Base-by-base conservation (phyloP, 352 stramenopile genomes). In the Phytophthora syringae region DNA sequence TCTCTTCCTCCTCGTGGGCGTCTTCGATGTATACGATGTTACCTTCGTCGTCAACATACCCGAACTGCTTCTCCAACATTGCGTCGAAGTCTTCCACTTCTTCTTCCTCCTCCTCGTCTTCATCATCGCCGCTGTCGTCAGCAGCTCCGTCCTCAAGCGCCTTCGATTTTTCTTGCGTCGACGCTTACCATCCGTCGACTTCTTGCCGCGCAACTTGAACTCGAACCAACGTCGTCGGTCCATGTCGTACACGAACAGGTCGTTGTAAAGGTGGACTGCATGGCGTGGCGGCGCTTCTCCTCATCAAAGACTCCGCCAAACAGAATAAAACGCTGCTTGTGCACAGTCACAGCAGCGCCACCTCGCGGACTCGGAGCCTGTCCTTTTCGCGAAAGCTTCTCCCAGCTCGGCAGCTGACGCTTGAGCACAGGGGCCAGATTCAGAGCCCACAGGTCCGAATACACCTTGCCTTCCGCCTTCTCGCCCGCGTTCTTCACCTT, bases 181-280 rank as follows among this genome's bases (percentile, higher is more conserved):
- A 18, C 74, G 75, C 68, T 84, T 90, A 21, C 76, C 73, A 22
- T 90, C 78, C 13, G 72, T 72, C 53, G 84, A 70, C 67, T 92
- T 97, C 65, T 94, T 98, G 49, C 82, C 89, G 21, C 89, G 82
- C 64, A 98, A 52, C 34, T 89, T 88, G 64, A 93, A 92, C 59
- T 97, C 86, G 64, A 98, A 99, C 96, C 96, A 99, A 51, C 96
- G 95, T 16, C 94, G 86, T 22, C 94, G 86, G 56, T 98, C 95
- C 83, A 98, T 97, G 74, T 99, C 97, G 66, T 99, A 98, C 18
- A 97, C 95, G 76, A 98, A 98, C 34, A 99, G 70, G 68, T 99
- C 96, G 73, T 98, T 98, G 79, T 98, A 99, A 80, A 99, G 99
- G 97, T 92, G 27, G 80, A 92, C 66, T 93, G 82, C 53, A 95